Evolutionary conservation across 2,329 filamentous ascomycete genomes (phyloP).

Genomic region (Curvularia eragrostidis): DNA sequence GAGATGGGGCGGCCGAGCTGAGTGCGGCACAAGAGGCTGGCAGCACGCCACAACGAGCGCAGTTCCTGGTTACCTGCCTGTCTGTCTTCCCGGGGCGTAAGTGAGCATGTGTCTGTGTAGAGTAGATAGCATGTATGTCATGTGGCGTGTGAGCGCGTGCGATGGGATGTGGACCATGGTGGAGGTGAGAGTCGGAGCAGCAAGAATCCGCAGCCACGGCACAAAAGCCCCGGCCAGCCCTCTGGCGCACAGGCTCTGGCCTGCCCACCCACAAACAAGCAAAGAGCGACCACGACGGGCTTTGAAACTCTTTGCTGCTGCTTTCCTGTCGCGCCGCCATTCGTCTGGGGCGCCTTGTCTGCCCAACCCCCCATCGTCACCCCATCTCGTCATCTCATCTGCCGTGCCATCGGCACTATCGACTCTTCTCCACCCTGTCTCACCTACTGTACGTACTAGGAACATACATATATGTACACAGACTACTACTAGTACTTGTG

Average conservation of each 20-base stretch:
- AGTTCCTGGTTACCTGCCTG: not conserved
- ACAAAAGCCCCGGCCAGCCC: conserved; percentile 23
- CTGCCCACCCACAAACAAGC: conserved; percentile 20
- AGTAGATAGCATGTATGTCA: too few relatives aligned
- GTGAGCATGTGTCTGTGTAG: not conserved
- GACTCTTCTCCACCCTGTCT: conserved; percentile 11
- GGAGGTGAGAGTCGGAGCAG: conserved; percentile 10
- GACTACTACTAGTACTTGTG: too few relatives aligned
- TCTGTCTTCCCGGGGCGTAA: not conserved
- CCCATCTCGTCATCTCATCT: conserved; percentile 5
- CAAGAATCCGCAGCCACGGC: conserved; percentile 19
- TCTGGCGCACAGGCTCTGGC: not conserved
- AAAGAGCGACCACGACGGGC: conserved; percentile 6
- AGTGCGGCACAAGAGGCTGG: conserved; percentile 15
- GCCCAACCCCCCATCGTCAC: conserved; percentile 10
- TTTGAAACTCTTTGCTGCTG: conserved; percentile 21
- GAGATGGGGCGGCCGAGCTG: not conserved
- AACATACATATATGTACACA: not conserved
- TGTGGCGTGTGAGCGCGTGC: too few relatives aligned
- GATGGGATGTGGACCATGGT: not conserved
- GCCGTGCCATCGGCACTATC: conserved; percentile 8
- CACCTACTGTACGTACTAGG: too few relatives aligned
- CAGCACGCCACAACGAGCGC: too few relatives aligned
- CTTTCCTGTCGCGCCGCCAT: not conserved
- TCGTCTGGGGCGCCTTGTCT: not conserved